A percentile compares a stretch with the other conserved stretches of the same genome.
phyloP scores from a whole-genome alignment of 2,329 filamentous ascomycete species.

The Verticillium tricorpus region DNA sequence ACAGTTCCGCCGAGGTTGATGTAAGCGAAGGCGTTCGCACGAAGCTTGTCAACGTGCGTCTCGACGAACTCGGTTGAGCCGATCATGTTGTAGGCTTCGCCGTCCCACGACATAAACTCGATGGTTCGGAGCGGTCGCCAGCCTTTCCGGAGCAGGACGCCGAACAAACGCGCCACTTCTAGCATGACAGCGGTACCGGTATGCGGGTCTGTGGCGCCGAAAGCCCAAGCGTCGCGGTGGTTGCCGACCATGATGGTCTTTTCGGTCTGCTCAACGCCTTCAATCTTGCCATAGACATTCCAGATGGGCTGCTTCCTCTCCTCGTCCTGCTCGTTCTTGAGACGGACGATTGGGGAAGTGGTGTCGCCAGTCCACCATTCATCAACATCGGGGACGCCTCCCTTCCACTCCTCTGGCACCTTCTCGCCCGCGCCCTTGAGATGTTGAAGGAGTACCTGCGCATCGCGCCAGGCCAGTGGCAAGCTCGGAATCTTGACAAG shows the following conservation, averaged over 20 bases:
- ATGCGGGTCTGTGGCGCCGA: conserved; percentile 81
- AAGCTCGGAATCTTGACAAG: conserved; percentile 83
- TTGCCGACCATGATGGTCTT: conserved; percentile 89
- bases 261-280: conserved; percentile 75
- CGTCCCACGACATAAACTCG: conserved; percentile 97
- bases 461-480: conserved; percentile 85
- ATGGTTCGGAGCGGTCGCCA: conserved; percentile 94
- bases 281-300: conserved; percentile 83
- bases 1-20: conserved; percentile 87
- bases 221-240: conserved; percentile 89
- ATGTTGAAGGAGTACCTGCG: conserved; percentile 70
- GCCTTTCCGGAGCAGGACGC: conserved; percentile 67
- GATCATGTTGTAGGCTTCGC: conserved; percentile 85
- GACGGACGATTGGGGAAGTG: conserved; percentile 69
- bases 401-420: conserved; percentile 67
- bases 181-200: conserved; percentile 88
- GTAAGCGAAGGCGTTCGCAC: conserved; percentile 75
- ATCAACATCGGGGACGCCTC: conserved; percentile 68
- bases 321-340: conserved; percentile 86
- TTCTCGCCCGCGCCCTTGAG: conserved; percentile 70
- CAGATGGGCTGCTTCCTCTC: conserved; percentile 78
- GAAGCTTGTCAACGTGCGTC: conserved; percentile 68
- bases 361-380: conserved; percentile 74
- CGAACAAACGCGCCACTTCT: conserved; percentile 81
- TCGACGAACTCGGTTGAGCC: conserved; percentile 96